Conservation (phyloP, 306 rosid genomes). For the Hippophae tibetana region DNA sequence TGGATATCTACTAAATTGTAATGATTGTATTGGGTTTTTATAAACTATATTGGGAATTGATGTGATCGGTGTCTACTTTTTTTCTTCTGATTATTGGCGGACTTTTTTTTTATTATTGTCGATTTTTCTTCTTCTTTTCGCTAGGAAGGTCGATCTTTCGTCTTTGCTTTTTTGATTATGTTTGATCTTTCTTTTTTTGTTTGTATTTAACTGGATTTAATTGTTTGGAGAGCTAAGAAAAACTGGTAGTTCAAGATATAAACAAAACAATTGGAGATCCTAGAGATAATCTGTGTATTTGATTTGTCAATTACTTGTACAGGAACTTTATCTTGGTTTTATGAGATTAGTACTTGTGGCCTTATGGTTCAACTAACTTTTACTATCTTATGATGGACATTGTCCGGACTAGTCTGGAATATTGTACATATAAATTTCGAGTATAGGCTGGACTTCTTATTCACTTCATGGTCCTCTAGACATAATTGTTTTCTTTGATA, state of each 20-base stretch:
- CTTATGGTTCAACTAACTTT: constrained; percentile 12
- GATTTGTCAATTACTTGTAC: background rate
- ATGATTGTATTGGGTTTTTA: constrained; percentile 27
- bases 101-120: constrained; percentile 10
- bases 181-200: constrained; percentile 14
- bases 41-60: constrained; percentile 23
- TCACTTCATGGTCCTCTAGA: constrained; percentile 10
- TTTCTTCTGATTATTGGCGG: background rate
- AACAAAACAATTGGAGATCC: constrained; percentile 26
- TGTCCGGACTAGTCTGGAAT: constrained; percentile 5
- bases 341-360: constrained; percentile 1
- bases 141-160: too few species aligned
- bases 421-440: constrained; percentile 5
- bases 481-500: constrained; percentile 7
- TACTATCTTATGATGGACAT: background rate
- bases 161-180: background rate
- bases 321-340: constrained; percentile 12
- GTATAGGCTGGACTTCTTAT: constrained; percentile 3
- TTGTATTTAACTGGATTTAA: constrained; percentile 17
- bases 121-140: constrained; percentile 11
- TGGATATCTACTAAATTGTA: constrained; percentile 15
- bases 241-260: constrained; percentile 9
- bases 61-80: constrained; percentile 20
- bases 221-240: constrained; percentile 15
- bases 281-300: constrained; percentile 12